phyloP scores from a whole-genome alignment of 768 basidiomycete species.

The Lactarius deliciosus region DNA sequence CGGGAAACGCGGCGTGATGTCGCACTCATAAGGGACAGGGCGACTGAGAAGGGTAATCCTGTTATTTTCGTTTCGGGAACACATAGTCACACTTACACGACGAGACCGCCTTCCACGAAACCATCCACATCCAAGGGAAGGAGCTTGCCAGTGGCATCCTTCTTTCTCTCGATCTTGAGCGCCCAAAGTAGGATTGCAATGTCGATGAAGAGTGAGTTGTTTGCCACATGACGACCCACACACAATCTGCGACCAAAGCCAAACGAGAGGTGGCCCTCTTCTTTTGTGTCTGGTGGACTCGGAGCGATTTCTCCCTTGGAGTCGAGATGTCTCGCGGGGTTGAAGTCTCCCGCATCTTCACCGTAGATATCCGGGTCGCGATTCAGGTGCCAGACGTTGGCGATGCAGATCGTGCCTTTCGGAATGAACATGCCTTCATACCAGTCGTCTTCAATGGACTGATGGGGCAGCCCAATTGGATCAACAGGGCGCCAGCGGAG shows the following conservation, averaged over 20 bases:
- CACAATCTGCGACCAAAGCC: conserved; percentile 28
- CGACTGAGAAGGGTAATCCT: conserved; percentile 8
- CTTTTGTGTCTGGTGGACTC: conserved; percentile 28
- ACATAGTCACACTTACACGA: conserved; percentile 23
- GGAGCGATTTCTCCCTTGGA: conserved; percentile 19
- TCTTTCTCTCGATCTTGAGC: conserved; percentile 22
- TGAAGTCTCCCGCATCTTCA: conserved; percentile 27
- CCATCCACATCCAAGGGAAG: conserved; percentile 27
- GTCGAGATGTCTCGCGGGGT: conserved; percentile 27
- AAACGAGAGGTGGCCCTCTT: conserved; percentile 26
- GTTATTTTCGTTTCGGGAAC: conserved; percentile 1
- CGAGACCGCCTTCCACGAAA: conserved; percentile 28
- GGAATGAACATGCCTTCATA: conserved; percentile 30
- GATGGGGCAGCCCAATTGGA: conserved; percentile 27
- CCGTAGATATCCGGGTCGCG: conserved; percentile 28
- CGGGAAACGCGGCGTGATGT: conserved; percentile 25
- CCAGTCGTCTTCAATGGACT: conserved; percentile 29
- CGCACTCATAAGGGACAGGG: conserved; percentile 24
- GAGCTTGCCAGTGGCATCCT: conserved; percentile 11
- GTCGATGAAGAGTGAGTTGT: conserved; percentile 28
- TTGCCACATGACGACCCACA: conserved; percentile 28
- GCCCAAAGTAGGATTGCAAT: conserved; percentile 26
- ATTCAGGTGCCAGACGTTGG: conserved; percentile 28
- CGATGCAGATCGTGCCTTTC: conserved; percentile 27
- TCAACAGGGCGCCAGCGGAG: conserved; percentile 29